These are phyloP conservation scores for Leptosphaerulina australis DNA, from an alignment of 2,329 filamentous ascomycete genomes.

Conservation along the genomic window DNA sequence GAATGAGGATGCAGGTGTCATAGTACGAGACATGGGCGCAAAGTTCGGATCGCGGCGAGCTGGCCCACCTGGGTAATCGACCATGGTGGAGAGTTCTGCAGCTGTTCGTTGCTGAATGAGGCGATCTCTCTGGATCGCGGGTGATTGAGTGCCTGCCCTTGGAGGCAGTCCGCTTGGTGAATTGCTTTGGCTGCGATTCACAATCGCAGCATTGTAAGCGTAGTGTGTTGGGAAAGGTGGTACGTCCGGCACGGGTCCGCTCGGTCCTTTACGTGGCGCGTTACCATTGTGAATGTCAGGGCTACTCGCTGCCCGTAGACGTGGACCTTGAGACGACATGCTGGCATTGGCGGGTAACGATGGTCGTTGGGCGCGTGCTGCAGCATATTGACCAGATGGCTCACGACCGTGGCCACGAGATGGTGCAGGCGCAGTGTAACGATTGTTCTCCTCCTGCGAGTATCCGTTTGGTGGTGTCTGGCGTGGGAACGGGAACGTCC, in stretches of 20 bases:
- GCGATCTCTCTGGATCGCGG: constrained; percentile 69
- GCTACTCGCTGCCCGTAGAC: constrained; percentile 89
- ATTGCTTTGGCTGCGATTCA: constrained; percentile 80
- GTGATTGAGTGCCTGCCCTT: constrained; percentile 73
- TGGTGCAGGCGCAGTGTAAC: constrained; percentile 88
- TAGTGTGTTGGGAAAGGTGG: constrained; percentile 63
- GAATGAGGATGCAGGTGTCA: constrained; percentile 49
- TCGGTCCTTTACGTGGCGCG: constrained; percentile 63
- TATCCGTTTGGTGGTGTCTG: constrained; percentile 71
- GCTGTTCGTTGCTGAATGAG: constrained; percentile 49
- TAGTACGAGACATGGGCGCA: constrained; percentile 38
- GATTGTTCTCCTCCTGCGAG: constrained; percentile 75
- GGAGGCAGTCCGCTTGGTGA: constrained; percentile 76
- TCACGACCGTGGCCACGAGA: constrained; percentile 73
- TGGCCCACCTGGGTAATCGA: constrained; percentile 45
- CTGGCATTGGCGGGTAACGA: constrained; percentile 74
- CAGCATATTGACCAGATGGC: constrained; percentile 72
- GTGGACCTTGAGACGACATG: constrained; percentile 52
- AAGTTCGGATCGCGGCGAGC: constrained; percentile 42
- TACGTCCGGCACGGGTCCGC: constrained; percentile 53
- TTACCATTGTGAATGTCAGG: constrained; percentile 80
- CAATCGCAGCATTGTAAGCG: constrained; percentile 63
- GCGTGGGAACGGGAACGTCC: constrained; percentile 81
- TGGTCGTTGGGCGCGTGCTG: constrained; percentile 73
- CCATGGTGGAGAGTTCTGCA: constrained; percentile 43